Percentiles rank a stretch among this genome's conserved stretches.
These are phyloP conservation scores for Aegilops longissima DNA, from an alignment of 176 grass and related monocot genomes.

Conservation along the genomic window DNA sequence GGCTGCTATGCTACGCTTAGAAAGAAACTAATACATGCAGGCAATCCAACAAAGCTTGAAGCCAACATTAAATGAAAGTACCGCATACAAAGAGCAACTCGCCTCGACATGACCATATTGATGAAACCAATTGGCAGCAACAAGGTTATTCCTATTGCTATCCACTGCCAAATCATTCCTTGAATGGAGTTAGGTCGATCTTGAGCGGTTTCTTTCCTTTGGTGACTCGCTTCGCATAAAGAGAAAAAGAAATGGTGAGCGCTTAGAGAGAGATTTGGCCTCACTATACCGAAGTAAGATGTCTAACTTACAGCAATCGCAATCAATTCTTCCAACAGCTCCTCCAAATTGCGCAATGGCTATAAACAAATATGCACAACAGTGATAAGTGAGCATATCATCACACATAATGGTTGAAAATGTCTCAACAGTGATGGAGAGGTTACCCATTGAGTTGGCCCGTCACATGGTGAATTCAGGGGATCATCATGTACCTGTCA, in stretches of 20 bases:
- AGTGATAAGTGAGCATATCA: slow-evolving; percentile 7
- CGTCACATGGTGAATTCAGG: slow-evolving; percentile 84
- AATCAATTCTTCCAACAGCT: slow-evolving; percentile 82
- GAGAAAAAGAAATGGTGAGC: not conserved
- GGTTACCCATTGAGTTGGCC: slow-evolving; percentile 90
- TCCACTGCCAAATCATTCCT: slow-evolving; percentile 30
- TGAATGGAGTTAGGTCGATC: slow-evolving; percentile 73
- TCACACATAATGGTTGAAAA: not conserved
- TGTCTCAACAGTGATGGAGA: not conserved
- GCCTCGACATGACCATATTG: not conserved
- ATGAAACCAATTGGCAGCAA: not conserved
- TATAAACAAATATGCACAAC: slow-evolving; percentile 24
- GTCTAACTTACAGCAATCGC: slow-evolving; percentile 73
- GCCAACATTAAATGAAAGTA: not conserved
- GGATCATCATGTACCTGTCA: slow-evolving; percentile 90
- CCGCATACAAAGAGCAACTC: not conserved
- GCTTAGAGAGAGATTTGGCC: not conserved
- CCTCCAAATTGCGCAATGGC: slow-evolving; percentile 87
- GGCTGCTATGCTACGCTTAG: not conserved
- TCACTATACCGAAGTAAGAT: not conserved
- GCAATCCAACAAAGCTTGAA: not conserved
- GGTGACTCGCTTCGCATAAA: slow-evolving; percentile 46
- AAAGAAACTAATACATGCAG: not conserved
- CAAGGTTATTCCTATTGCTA: not conserved
- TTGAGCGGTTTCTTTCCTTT: slow-evolving; percentile 80